Base-by-base conservation (phyloP, 169 alveolate species). In the Plasmodium blacklocki region DNA sequence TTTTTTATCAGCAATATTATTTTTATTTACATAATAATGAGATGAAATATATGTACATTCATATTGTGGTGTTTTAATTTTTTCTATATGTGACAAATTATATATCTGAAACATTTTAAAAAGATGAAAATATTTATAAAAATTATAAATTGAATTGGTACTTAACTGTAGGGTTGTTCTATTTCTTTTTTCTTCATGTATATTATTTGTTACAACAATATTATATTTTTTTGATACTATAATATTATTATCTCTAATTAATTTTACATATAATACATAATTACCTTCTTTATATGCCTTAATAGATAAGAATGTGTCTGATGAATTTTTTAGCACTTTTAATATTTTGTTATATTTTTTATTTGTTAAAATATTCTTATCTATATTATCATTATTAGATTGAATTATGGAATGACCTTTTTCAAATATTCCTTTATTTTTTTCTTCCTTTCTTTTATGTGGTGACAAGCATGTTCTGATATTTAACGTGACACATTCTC, bases 301-400 rank as follows among this genome's bases (percentile, higher is more conserved):
- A 29, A 80, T 66, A 45, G 80, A 80, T 43, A 80, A 19, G 50
- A 80, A 80, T 12, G 73, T 43, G 70, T 80, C 73, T 23, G 73
- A 32, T 6, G 80, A 18, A 12, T n/a, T 21, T 58, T 29, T 47
- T 43, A 80, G 45, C 7, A 32, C 45, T 32, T 32, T 32, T 32
- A 32, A 56, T 80, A 18, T 18, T 45, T 80, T n/a, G 68, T 54
- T 58, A 80, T 32, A 32, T 39, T 68, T 47, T 73, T 58, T 19
- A 47, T 62, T 47, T 32, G 23, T 23, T 8, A 19, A 43, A 5
- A 26, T 67, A 29, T 68, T 7, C 68, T 64, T 56, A 14, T 15
- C 19, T 39, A 76, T 56, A 64, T 68, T 76, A 56, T 68, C 45
- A 19, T 64, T 56, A 56, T 64, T 76, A 56, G 66, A 4, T 32